Evolutionary conservation across 441 rosid species (phyloP).

Genomic region (Erodium trifolium): DNA sequence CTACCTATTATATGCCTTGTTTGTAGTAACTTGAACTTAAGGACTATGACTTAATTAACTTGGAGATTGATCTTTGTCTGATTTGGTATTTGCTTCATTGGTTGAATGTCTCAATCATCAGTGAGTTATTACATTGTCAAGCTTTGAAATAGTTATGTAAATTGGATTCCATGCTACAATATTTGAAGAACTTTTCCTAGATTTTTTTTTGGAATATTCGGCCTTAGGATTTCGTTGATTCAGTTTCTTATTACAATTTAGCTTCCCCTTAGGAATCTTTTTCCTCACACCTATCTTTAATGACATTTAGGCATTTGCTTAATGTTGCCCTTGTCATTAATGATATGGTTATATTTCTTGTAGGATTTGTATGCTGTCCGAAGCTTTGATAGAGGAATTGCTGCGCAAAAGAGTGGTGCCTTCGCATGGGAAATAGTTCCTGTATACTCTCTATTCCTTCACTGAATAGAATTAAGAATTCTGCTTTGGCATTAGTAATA

Average conservation of each 20-base stretch:
- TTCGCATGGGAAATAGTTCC: conserved; percentile 87
- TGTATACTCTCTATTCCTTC: conserved; percentile 30
- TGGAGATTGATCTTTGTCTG: background rate
- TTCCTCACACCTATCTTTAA: background rate
- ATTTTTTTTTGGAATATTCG: background rate
- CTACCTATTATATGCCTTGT: background rate
- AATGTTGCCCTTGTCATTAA: background rate
- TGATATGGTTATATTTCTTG: conserved; percentile 10
- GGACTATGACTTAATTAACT: background rate
- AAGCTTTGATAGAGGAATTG: conserved; percentile 71
- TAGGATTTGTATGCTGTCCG: conserved; percentile 78
- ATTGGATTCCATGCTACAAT: conserved; percentile 4
- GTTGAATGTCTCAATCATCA: background rate
- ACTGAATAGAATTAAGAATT: conserved; percentile 10
- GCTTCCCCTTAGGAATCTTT: background rate
- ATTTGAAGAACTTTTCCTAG: background rate
- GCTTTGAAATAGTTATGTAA: background rate
- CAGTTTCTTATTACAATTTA: background rate
- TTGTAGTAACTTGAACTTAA: background rate
- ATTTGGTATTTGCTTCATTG: conserved; percentile 1
- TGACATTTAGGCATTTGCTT: conserved; percentile 10
- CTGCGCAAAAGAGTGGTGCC: conserved; percentile 53
- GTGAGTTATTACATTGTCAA: background rate
- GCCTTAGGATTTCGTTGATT: background rate
- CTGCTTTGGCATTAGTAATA: conserved; percentile 9